Base-by-base conservation (phyloP, 805 yeast genomes). In the Wickerhamiella australiensis region DNA sequence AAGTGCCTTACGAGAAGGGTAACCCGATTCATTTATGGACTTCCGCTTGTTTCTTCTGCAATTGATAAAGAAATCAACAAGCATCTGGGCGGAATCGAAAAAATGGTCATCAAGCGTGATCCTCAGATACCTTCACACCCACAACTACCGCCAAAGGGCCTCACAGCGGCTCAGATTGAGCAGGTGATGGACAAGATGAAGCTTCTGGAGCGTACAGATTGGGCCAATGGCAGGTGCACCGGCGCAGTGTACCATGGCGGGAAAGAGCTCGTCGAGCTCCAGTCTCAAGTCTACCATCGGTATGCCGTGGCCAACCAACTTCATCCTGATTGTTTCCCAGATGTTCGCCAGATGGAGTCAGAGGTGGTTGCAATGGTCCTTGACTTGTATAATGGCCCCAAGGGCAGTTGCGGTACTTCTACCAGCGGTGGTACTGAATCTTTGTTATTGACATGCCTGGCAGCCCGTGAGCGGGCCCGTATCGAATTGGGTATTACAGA, bases 171-270 rank as follows among this genome's bases (percentile, higher is more conserved):
- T 1, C 65, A 64, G 17, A 73, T 92, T 8, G 49, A 71, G 25
- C 58, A 58, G 0, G 77, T 79, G 51, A 65, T 92, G 51, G 74
- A 77, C 31, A 63, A 66, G 26, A 53, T 59, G 45, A 42, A 57
- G 15, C 45, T 37, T 11, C 56, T 87, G 55, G 74, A 79, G 50
- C 85, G 83, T 56, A 70, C 85, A 1, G 81, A 79, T 50, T 90
- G 96, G 96, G 74, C 80, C 61, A 70, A 72, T 38, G 98, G 98
- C 4, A 74, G 78, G 56, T 82, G 90, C 3, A 83, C 94, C 15
- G 98, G 98, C 5, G 97, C 96, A 0, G 96, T 90, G 9, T 90
- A 90, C 60, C 97, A 92, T 59, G 96, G 97, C 26, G 96, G 96
- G 12, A 69, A 73, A n/a, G 85, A 83, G 27, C 66, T 90, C 49